These are phyloP conservation scores for Penicillium carneum DNA, from an alignment of 2,329 filamentous ascomycete species.

Conservation along the genomic window DNA sequence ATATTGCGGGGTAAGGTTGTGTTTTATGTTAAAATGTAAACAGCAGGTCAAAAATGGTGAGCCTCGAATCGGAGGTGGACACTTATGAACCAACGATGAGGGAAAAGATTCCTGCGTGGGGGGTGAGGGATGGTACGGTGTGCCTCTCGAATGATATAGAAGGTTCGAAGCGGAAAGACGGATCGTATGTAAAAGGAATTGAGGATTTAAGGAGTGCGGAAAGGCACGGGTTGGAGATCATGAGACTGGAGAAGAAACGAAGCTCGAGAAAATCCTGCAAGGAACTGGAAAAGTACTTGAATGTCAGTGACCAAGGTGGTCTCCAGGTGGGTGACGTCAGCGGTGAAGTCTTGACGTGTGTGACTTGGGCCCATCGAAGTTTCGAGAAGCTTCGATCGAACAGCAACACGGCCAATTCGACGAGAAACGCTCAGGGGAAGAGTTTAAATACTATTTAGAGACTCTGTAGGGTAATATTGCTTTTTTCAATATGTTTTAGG, in stretches of 20 bases:
- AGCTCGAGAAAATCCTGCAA: slow-evolving; percentile 1
- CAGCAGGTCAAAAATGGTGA: not conserved
- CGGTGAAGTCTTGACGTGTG: slow-evolving; percentile 25
- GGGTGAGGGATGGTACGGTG: slow-evolving; percentile 15
- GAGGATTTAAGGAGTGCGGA: not conserved
- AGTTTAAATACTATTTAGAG: not conserved
- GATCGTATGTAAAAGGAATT: not conserved
- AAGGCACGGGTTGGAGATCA: not conserved
- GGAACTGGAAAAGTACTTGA: slow-evolving; percentile 17
- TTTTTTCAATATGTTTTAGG: no score
- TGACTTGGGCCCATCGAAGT: slow-evolving; percentile 44
- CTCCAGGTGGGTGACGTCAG: slow-evolving; percentile 40
- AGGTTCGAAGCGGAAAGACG: slow-evolving; percentile 36
- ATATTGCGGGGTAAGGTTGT: slow-evolving; percentile 57
- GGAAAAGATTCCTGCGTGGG: slow-evolving; percentile 12
- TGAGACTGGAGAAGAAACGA: slow-evolving; percentile 14
- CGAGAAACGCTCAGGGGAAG: not conserved
- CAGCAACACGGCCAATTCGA: not conserved
- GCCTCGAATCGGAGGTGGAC: not conserved
- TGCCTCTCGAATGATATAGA: slow-evolving; percentile 47
- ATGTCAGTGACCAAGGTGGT: slow-evolving; percentile 15
- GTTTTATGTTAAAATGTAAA: slow-evolving; percentile 8
- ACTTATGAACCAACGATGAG: slow-evolving; percentile 22
- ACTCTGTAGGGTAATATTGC: not conserved
- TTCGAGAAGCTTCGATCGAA: slow-evolving; percentile 48